A percentile compares a stretch with the other conserved stretches of the same genome.
Evolutionary conservation across 331 rosid genomes (phyloP).

Genomic region (Rosa hybrid): DNA sequence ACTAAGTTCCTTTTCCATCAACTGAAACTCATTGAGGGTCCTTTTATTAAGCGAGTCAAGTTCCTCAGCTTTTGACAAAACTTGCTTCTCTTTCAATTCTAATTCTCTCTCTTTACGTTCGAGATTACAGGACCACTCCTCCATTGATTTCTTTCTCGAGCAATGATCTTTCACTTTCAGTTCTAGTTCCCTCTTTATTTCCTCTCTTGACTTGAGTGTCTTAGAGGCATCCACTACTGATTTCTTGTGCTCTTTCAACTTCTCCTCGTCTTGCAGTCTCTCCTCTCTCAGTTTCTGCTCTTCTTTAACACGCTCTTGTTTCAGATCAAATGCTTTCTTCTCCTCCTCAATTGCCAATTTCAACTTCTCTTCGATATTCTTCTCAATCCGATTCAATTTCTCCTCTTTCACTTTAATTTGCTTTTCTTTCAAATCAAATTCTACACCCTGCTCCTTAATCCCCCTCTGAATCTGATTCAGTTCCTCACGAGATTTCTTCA

Average conservation of each 20-base stretch:
- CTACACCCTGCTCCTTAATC: not conserved
- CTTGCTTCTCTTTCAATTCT: not conserved
- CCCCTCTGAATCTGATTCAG: not conserved
- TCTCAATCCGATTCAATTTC: conserved; percentile 3
- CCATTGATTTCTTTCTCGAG: not conserved
- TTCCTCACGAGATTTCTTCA: not conserved
- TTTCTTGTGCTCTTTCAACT: not conserved
- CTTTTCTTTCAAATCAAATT: not conserved
- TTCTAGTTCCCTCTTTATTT: not conserved
- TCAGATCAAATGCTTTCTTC: not conserved
- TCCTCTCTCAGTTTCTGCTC: not conserved
- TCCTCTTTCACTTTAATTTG: not conserved
- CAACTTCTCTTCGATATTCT: conserved; percentile 16
- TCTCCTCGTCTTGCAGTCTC: not conserved
- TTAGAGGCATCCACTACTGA: not conserved
- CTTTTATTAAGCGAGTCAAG: not conserved
- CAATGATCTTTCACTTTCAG: not conserved
- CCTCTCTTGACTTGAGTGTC: not conserved
- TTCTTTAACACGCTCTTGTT: conserved; percentile 2
- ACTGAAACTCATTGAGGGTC: not conserved
- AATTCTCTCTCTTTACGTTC: not conserved
- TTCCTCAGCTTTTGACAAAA: not conserved
- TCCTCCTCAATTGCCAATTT: conserved; percentile 28
- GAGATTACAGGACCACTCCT: conserved; percentile 2
- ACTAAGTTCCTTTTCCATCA: not conserved